Evolutionary conservation across 1,284 basidiomycete genomes (phyloP).

Genomic region (Schizopora paradoxa): DNA sequence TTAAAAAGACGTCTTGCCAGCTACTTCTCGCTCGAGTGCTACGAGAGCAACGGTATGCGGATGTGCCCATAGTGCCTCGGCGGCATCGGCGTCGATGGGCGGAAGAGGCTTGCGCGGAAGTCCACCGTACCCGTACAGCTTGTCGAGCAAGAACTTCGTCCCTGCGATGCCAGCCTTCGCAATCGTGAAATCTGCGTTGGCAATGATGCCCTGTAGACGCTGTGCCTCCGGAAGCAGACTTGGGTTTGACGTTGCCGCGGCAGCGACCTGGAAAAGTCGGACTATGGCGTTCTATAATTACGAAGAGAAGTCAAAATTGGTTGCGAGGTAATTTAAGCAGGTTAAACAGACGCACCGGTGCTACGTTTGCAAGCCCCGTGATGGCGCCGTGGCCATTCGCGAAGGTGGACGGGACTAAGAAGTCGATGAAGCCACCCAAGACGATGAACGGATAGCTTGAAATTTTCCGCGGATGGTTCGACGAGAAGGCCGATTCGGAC

Average conservation of each 20-base stretch:
- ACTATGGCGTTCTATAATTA: conserved; percentile 47
- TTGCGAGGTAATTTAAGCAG: conserved; percentile 11
- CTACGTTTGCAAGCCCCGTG: conserved; percentile 51
- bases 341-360: conserved; percentile 33
- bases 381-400: conserved; percentile 49
- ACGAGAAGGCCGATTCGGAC: conserved; percentile 50
- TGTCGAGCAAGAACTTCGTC: conserved; percentile 75
- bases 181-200: conserved; percentile 76
- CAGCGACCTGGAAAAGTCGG: conserved; percentile 59
- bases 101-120: conserved; percentile 70
- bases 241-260: conserved; percentile 46
- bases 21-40: conserved; percentile 57
- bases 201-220: conserved; percentile 72
- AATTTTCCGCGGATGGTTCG: conserved; percentile 61
- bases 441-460: conserved; percentile 58
- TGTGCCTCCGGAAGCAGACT: conserved; percentile 67
- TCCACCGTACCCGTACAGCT: conserved; percentile 74
- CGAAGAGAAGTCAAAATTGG: conserved; percentile 5
- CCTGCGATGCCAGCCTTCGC: conserved; percentile 76
- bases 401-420: conserved; percentile 44
- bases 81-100: conserved; percentile 50
- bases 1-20: conserved; percentile 37
- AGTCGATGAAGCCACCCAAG: conserved; percentile 53
- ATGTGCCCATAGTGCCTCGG: conserved; percentile 61
- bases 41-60: conserved; percentile 64